Base-by-base conservation (phyloP, 306 rosid species). In the Oxytropis ochrocephala region DNA sequence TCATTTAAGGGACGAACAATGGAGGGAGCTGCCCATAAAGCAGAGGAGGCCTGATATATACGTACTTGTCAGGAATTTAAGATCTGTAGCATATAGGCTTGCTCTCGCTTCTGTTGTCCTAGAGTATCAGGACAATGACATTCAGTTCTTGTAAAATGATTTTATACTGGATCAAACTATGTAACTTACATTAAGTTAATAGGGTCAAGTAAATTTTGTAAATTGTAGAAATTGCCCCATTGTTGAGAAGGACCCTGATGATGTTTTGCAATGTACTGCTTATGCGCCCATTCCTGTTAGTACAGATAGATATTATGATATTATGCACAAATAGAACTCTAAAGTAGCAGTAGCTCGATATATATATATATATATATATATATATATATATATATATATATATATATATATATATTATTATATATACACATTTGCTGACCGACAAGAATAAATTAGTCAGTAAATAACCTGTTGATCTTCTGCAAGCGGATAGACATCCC, bases 221-320 rank as follows among this genome's bases (percentile, higher is more conserved):
- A 95, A 76, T 95, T 91, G 88, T 95, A 87, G 79, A 95, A 95
- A 78, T 95, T 95, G 21, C 97, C 97, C 99, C 99, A 95, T 72
- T 95, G 97, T 78, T 95, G 97, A 73, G 99, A 95, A 80, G 97
- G 96, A 67, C 99, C 97, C 73, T 95, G 99, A 42, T 89, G 99
- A 82, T 95, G 99, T 81, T 95, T 95, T 12, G 89, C 92, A 46
- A 95, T 88, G 78, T 91, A 95, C 78, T 91, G 99, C 85, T 95
- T 95, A 80, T 95, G 99, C 75, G 99, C 99, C 97, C 99, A 91
- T 75, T 91, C 99, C 99, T 95, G 75, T 29, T 49, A 73, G 67
- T 60, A 69, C 67, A 72, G 21, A 62, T 49, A 57, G 57, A 75
- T 67, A 59, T 18, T 78, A 80, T 73, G 76, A 47, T 29, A 47